These are phyloP conservation scores for Coniferiporia weirii DNA, from an alignment of 1,284 basidiomycete species.

Conservation along the genomic window DNA sequence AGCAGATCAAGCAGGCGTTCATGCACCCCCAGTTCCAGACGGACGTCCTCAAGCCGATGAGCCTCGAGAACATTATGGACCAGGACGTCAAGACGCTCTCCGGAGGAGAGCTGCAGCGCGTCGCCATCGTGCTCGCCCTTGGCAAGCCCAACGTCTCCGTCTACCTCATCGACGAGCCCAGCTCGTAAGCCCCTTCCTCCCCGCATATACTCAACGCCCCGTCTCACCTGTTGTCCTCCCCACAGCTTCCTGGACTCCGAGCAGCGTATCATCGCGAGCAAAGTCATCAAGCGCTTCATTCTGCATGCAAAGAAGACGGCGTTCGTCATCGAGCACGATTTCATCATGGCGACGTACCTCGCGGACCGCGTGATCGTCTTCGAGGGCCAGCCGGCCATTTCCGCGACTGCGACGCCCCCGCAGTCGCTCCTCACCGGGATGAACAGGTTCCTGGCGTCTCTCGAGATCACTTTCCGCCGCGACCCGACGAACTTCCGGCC, in stretches of 20 bases:
- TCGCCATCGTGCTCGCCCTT: conserved; percentile 88
- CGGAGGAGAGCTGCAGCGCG: conserved; percentile 94
- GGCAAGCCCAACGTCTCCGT: conserved; percentile 80
- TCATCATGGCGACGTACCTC: conserved; percentile 96
- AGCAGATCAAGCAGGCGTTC: conserved; percentile 90
- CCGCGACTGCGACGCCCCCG: conserved; percentile 85
- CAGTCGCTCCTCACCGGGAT: conserved; percentile 82
- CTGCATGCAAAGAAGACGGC: conserved; percentile 94
- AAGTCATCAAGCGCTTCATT: conserved; percentile 96
- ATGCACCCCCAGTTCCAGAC: conserved; percentile 98
- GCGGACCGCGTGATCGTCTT: conserved; percentile 97
- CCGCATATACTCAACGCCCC: background rate
- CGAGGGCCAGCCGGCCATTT: conserved; percentile 77
- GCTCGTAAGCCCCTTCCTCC: conserved; percentile 39
- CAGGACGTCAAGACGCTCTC: conserved; percentile 95
- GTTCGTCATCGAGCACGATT: conserved; percentile 97
- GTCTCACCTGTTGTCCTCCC: conserved; percentile 12
- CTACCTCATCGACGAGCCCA: conserved; percentile 85
- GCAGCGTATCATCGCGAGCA: conserved; percentile 94
- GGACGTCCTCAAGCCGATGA: conserved; percentile 96
- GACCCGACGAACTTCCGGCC: conserved; percentile 94
- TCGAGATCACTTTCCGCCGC: conserved; percentile 94
- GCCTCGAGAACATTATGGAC: conserved; percentile 86
- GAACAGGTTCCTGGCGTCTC: conserved; percentile 88
- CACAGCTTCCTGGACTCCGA: conserved; percentile 91